Evolutionary conservation across 192 early-diverging fungal genomes (phyloP), one percentile per base, ranked within the genome.

Genomic region (Coemansia sp.): DNA sequence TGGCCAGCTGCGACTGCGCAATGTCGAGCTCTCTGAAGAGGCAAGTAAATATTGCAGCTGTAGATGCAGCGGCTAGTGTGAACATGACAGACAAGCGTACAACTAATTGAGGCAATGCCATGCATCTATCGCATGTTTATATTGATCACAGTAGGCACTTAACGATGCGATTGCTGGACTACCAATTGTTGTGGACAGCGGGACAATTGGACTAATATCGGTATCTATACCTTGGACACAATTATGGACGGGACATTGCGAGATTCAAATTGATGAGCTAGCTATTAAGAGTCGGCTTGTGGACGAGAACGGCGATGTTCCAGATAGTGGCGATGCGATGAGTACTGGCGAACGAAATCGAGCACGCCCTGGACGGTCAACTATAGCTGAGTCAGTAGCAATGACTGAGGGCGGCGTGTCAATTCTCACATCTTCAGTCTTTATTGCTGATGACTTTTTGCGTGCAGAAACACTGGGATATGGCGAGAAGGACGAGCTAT

Each of bases 391-490:
- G 42, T 74, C 77, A 9, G 71, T 82, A 17, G 65, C 71, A 19
- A 71, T 75, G 57, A 69, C 83, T 46, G 80, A 87, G 20, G 87
- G 88, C 48, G 78, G 85, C 2, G 86, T 83, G 19, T 84, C 90
- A 48, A 69, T 94, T 50, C 87, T 82, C n/a, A 60, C 90, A 2
- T 89, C 93, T 9, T 94, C 94, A 3, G 77, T 94, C 15, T 89
- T 90, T 64, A 89, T 96, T 59, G 94, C 94, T 8, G 92, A 87
- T 48, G 93, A 93, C 71, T 96, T 96, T 81, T 63, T 96, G 40
- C 83, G 85, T 40, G 81, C 85, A 19, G 87, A 87, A 54, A 83
- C 80, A 22, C 68, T 87, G 44, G 74, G 83, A 19, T 83, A 83
- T 22, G 88, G 87, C 52, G 80, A 85, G 31, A 89, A 89, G 37